Evolutionary conservation across 345 rosid genomes (phyloP).

Genomic region (Eutrema japonicum): DNA sequence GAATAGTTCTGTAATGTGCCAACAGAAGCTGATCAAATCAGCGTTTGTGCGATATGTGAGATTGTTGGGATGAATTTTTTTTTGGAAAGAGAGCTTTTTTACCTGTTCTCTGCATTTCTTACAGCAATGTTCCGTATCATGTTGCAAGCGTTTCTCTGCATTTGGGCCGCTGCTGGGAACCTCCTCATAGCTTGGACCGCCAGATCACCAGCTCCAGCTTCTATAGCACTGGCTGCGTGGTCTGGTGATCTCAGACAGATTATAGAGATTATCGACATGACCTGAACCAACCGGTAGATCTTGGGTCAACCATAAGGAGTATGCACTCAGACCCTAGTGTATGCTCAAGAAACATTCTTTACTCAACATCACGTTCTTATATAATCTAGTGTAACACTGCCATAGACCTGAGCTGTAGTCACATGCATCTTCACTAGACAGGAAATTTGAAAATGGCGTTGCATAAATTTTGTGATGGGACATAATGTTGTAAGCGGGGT

Average conservation of each 20-base stretch:
- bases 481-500: not conserved
- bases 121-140: conserved; percentile 91
- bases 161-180: conserved; percentile 67
- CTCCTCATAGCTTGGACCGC: conserved; percentile 86
- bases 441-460: not conserved
- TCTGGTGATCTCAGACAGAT: conserved; percentile 89
- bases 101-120: conserved; percentile 89
- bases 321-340: conserved; percentile 25
- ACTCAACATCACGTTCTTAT: not conserved
- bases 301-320: conserved; percentile 16
- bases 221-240: conserved; percentile 80
- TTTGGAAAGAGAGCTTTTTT: conserved; percentile 17
- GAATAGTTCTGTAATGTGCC: conserved; percentile 55
- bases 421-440: conserved; percentile 18
- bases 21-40: not conserved
- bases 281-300: conserved; percentile 50
- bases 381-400: conserved; percentile 8
- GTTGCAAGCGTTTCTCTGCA: conserved; percentile 79
- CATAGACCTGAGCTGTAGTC: not conserved
- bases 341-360: conserved; percentile 16
- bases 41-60: not conserved
- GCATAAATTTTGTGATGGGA: not conserved
- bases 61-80: not conserved
- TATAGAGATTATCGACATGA: conserved; percentile 70
- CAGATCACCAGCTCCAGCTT: conserved; percentile 93